Evolutionary conservation across 805 yeast species (phyloP).

Genomic region (Spathaspora arborariae): DNA sequence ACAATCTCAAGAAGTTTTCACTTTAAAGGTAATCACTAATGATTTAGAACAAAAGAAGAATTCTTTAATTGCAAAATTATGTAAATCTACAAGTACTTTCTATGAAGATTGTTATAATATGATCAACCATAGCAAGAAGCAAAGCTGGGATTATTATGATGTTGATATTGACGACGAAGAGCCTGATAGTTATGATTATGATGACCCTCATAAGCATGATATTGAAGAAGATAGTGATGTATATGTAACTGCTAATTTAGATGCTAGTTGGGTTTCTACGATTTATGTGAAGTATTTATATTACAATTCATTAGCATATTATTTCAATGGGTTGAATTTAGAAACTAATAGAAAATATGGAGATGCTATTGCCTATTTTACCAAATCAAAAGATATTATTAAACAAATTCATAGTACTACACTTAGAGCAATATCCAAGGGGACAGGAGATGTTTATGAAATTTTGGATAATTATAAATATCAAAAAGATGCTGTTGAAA

Average conservation of each 20-base stretch:
- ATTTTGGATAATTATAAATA: conserved; percentile 38
- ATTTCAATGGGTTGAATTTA: conserved; percentile 52
- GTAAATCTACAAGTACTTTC: conserved; percentile 55
- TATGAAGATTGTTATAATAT: conserved; percentile 51
- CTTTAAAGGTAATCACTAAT: conserved; percentile 53
- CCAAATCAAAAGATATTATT: conserved; percentile 45
- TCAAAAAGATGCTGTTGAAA: conserved; percentile 36
- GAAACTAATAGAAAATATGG: conserved; percentile 65
- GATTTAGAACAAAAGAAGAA: conserved; percentile 53
- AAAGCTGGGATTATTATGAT: conserved; percentile 15
- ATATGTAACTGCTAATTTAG: conserved; percentile 25
- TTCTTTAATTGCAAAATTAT: conserved; percentile 70
- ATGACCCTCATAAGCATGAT: conserved; percentile 4
- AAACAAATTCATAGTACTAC: conserved; percentile 27
- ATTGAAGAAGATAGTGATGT: conserved; percentile 8
- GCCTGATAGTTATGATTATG: conserved; percentile 3
- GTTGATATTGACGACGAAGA: conserved; percentile 15
- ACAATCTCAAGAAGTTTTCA: conserved; percentile 85
- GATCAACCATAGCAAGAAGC: conserved; percentile 23
- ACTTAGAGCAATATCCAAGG: conserved; percentile 22
- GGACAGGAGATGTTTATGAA: conserved; percentile 25
- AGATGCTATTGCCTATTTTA: conserved; percentile 64
- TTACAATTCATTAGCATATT: conserved; percentile 57
- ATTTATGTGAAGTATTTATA: conserved; percentile 51
- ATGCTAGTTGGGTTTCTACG: conserved; percentile 47